These are phyloP conservation scores for Fusarium avenaceum DNA, from an alignment of 2,329 filamentous ascomycete genomes.

Conservation along the genomic window DNA sequence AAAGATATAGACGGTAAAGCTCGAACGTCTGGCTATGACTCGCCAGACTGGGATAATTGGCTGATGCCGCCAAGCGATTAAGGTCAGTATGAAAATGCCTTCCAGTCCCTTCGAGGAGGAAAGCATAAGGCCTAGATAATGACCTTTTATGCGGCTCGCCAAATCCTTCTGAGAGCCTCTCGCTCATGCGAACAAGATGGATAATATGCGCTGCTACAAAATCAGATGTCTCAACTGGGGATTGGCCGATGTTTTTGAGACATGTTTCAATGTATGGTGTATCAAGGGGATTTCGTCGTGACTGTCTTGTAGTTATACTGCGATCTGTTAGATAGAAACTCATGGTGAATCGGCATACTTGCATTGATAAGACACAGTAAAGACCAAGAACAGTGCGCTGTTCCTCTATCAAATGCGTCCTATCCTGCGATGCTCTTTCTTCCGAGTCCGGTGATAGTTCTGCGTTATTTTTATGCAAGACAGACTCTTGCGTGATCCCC, in stretches of 20 bases:
- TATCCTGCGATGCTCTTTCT: constrained; percentile 38
- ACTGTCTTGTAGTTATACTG: constrained; percentile 57
- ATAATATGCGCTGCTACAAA: constrained; percentile 53
- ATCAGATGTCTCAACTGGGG: constrained; percentile 49
- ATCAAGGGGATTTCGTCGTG: constrained; percentile 52
- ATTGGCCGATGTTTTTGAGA: constrained; percentile 49
- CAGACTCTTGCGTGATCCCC: constrained; percentile 50
- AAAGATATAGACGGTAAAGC: constrained; percentile 54
- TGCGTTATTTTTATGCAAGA: background rate
- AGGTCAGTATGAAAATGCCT: constrained; percentile 52
- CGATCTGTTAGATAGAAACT: background rate
- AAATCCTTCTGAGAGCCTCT: constrained; percentile 53
- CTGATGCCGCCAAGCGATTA: constrained; percentile 51
- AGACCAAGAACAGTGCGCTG: constrained; percentile 57
- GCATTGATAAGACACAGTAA: constrained; percentile 58
- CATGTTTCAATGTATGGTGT: constrained; percentile 53
- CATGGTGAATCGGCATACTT: constrained; percentile 27
- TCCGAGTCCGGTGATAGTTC: constrained; percentile 13
- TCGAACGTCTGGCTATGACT: constrained; percentile 40
- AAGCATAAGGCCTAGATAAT: constrained; percentile 49
- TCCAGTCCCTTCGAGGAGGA: constrained; percentile 53
- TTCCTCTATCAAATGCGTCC: constrained; percentile 54
- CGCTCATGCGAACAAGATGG: constrained; percentile 54
- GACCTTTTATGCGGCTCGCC: constrained; percentile 50
- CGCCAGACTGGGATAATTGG: constrained; percentile 32